Base-by-base conservation (phyloP, 2,329 filamentous ascomycete species). In the Onygenales sp. region DNA sequence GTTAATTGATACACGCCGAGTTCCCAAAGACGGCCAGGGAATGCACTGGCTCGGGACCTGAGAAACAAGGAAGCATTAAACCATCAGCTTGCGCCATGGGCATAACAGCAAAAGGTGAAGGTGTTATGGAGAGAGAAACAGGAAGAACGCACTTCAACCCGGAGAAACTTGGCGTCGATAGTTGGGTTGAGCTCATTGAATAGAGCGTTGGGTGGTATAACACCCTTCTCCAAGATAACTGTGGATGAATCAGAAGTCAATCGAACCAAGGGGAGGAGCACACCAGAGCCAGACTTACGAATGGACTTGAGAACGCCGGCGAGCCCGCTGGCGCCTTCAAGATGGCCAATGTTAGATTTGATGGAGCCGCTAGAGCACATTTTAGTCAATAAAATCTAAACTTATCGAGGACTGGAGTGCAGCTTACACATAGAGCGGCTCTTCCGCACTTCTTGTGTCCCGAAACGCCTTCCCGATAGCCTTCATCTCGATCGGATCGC, bases 331-430 rank as follows among this genome's bases (percentile, higher is more conserved):
- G 60, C 57, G 1, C 60, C 59, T 55, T 69, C 66, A 1, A 57
- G 52, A 55, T 70, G 67, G 5, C 67, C 67, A 4, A 69, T 49
- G n/a, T 64, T 65, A 6, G 60, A 53, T 54, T 68, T 69, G 9
- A 62, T 45, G 9, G 56, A 55, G 7, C 66, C 65, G 17, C 51
- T 49, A 47, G 14, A 2, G 13, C 6, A 47, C 14, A 47, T 33
- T 11, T 47, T 6, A 39, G 36, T n/a, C 36, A 39, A 39, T 10
- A n/a, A n/a, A n/a, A 9, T 9, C 4, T 9, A 47, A 33, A 47
- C 32, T 2, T 27, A 47, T 31, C 2, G 44, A 33, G 10, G 13
- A 5, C 31, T 47, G 14, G 31, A 33, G 14, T 5, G 10, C 44
- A 47, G 32, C 44, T 32, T 33, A 47, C 44, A 47, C 31, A 33